Percentiles rank a stretch among this genome's conserved stretches.
phyloP scores from a whole-genome alignment of 257 asterid genomes.

The Thymus mandschuricus region DNA sequence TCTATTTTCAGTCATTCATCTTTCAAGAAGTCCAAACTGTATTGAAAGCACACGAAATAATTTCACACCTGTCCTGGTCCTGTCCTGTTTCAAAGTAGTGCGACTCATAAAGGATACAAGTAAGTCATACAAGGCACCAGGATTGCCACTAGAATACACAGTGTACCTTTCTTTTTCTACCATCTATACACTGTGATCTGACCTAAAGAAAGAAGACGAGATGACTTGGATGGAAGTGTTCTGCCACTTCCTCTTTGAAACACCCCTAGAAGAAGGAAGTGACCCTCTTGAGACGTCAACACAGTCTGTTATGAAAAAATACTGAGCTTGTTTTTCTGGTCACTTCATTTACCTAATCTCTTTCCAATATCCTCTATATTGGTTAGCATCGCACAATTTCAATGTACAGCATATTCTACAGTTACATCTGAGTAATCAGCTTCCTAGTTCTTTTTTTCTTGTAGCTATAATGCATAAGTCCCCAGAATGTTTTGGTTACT shows the following conservation, averaged over 20 bases:
- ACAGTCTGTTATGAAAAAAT: no score
- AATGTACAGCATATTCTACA: no score
- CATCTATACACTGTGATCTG: neutral
- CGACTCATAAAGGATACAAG: slow-evolving; percentile 1
- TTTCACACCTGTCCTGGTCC: slow-evolving; percentile 3
- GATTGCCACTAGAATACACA: slow-evolving; percentile 18
- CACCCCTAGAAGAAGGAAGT: slow-evolving; percentile 12
- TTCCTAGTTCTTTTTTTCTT: no score
- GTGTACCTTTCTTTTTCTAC: slow-evolving; percentile 8
- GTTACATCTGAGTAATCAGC: no score
- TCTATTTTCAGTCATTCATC: slow-evolving; percentile 9
- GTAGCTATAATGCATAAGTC: neutral
- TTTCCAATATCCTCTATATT: no score
- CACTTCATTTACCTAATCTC: no score
- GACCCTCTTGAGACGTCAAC: neutral
- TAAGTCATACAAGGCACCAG: slow-evolving; percentile 13
- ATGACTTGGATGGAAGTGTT: neutral
- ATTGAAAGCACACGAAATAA: slow-evolving; percentile 13
- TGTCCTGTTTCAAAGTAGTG: slow-evolving; percentile 4
- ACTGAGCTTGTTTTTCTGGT: no score
- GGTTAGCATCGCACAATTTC: no score
- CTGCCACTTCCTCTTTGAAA: neutral
- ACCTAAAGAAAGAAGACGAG: slow-evolving; percentile 20
- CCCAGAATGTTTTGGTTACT: slow-evolving; percentile 15
- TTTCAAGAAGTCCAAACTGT: slow-evolving; percentile 4